phyloP scores from a whole-genome alignment of 2,329 filamentous ascomycete species.

The Simplicillium sp. region DNA sequence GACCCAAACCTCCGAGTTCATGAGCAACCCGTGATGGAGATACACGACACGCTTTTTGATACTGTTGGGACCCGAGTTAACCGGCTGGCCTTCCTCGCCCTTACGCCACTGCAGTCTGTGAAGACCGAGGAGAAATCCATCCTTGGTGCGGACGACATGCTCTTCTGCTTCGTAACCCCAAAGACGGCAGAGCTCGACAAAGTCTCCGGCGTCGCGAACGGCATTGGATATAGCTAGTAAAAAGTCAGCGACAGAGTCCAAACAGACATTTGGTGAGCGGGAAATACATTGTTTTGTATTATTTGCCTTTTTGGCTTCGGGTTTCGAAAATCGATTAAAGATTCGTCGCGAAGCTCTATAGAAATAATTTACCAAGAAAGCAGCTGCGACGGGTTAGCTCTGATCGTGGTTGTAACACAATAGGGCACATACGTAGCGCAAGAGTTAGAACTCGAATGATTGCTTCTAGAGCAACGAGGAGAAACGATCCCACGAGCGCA shows the following conservation, averaged over 20 bases:
- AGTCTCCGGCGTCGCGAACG: slow-evolving; percentile 81
- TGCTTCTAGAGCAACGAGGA: slow-evolving; percentile 74
- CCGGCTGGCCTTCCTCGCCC: slow-evolving; percentile 68
- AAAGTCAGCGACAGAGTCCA: slow-evolving; percentile 49
- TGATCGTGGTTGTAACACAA: background rate
- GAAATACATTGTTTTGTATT: slow-evolving; percentile 54
- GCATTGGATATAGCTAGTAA: slow-evolving; percentile 59
- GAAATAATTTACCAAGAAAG: slow-evolving; percentile 70
- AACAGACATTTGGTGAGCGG: slow-evolving; percentile 17
- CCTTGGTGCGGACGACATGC: slow-evolving; percentile 87
- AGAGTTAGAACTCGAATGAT: slow-evolving; percentile 79
- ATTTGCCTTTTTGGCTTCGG: slow-evolving; percentile 57
- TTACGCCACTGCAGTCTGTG: slow-evolving; percentile 78
- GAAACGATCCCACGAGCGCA: slow-evolving; percentile 73
- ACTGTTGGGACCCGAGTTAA: slow-evolving; percentile 63
- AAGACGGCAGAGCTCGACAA: slow-evolving; percentile 84
- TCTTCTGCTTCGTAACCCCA: slow-evolving; percentile 93
- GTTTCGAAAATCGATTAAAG: slow-evolving; percentile 70
- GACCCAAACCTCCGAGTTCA: slow-evolving; percentile 99
- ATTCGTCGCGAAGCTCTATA: slow-evolving; percentile 74
- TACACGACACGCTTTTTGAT: slow-evolving; percentile 81
- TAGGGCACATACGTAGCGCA: slow-evolving; percentile 59
- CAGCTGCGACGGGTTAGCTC: slow-evolving; percentile 40
- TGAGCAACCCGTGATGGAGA: slow-evolving; percentile 88
- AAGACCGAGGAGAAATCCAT: slow-evolving; percentile 85